Conservation (phyloP, 2,329 filamentous ascomycete species). For the Blumeria graminis region DNA sequence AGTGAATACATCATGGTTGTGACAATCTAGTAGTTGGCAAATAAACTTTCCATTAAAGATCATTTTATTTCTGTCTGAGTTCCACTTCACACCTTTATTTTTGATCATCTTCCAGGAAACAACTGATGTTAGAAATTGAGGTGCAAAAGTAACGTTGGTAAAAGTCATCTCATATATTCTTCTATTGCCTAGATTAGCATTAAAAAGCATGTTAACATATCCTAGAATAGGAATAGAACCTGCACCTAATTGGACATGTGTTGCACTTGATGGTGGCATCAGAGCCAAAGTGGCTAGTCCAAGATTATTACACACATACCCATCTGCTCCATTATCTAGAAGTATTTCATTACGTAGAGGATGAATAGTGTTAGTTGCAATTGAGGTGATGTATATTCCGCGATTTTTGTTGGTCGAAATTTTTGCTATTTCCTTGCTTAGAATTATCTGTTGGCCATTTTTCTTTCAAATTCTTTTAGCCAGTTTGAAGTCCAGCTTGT, state of each 20-base stretch:
- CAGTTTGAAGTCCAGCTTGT: no score
- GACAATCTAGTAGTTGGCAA: no score
- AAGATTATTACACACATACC: no score
- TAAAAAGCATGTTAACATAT: not conserved
- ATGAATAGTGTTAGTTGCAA: not conserved
- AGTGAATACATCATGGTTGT: no score
- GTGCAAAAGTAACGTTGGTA: no score
- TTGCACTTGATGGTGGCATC: no score
- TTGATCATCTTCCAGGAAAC: not conserved
- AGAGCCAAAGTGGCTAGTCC: no score
- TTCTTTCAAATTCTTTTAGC: no score
- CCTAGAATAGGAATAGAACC: no score
- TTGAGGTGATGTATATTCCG: not conserved
- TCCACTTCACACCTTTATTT: not conserved
- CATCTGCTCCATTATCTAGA: no score
- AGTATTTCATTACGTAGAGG: no score
- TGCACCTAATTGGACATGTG: not conserved
- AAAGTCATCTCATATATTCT: not conserved
- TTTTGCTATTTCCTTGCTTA: no score
- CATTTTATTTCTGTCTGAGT: not conserved
- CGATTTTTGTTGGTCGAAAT: not conserved
- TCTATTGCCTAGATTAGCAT: not conserved
- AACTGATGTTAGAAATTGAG: not conserved
- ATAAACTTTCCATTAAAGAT: not conserved
- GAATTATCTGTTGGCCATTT: not conserved